Evolutionary conservation across 2,329 filamentous ascomycete genomes (phyloP).

Genomic region (Colletotrichum camelliae): DNA sequence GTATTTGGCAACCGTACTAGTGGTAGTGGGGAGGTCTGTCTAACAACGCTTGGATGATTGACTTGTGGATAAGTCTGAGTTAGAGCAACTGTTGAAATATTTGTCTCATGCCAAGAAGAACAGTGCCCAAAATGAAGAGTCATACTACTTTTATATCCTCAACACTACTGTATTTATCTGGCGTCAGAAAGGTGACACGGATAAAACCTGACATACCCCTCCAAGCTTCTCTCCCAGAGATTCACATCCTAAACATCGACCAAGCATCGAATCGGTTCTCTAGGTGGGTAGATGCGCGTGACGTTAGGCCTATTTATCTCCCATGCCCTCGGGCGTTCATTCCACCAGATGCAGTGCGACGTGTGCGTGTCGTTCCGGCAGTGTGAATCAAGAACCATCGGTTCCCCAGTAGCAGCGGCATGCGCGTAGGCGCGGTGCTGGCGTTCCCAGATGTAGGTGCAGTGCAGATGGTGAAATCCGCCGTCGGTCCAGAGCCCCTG

Average conservation of each 20-base stretch:
- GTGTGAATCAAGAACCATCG: not conserved
- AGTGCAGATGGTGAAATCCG: not conserved
- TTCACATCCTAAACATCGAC: not conserved
- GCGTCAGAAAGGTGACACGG: not conserved
- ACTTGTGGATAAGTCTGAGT: not conserved
- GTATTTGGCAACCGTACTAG: not conserved
- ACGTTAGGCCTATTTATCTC: not conserved
- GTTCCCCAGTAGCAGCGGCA: not conserved
- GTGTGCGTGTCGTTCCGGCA: not conserved
- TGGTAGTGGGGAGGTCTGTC: not conserved
- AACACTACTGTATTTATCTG: not conserved
- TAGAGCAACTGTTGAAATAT: not conserved
- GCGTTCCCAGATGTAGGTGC: not conserved
- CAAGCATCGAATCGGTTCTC: not conserved
- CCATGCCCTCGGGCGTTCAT: not conserved
- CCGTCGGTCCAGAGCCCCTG: not conserved
- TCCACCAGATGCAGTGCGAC: not conserved
- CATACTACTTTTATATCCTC: not conserved
- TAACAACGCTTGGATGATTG: not conserved
- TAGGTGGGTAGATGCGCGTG: not conserved
- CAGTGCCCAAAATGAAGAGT: too few species aligned
- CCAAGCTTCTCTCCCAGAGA: rapidly evolving
- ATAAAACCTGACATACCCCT: not conserved
- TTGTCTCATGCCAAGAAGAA: not conserved
- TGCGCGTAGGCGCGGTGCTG: not conserved